Base-by-base conservation (phyloP, 23 red algal species). In the Rhodosorus marinus region DNA sequence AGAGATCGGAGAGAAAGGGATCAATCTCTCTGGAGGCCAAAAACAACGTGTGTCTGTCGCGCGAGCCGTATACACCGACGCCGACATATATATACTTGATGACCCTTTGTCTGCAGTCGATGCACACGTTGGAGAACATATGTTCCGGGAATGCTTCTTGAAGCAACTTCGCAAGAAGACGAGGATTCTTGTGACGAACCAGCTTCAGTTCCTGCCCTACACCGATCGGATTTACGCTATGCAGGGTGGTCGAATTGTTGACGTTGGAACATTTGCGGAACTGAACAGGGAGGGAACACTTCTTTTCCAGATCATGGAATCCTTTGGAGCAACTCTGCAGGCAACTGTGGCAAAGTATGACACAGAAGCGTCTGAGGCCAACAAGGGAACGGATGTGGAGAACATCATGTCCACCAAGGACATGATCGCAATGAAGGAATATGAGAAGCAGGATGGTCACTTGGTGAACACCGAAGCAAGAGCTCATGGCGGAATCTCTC, bases 61-160 rank as follows among this genome's bases (percentile, higher is more conserved):
- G 2, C 56, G 83, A 20, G 83, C 83, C 0, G 63, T 80, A 8
- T 92, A 92, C 46, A 38, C 72, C 1, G 64, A 70, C 24, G 64
- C 83, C 5, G 83, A 92, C 49, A 62, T 92, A 19, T 71, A 55
- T 29, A 17, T 92, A n/a, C 56, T 92, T 19, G 83, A 92, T 35
- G 74, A 72, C 48, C 50, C 71, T 35, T 52, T 92, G 24, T 41
- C 49, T 20, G 83, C 83, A 19, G 83, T 92, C 15, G 83, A 92
- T 41, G 83, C 83, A 25, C 73, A 80, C 23, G 83, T 92, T 6
- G 83, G 62, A 7, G 58, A 36, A 8, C 66, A 55, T 23, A 92
- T 92, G 20, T 92, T 60, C 17, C 47, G 76, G 24, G 62, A 70
- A 9, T 80, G 73, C 8, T 74, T 92, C n/a, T 59, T 67, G 5